Base-by-base conservation (phyloP, 2,329 filamentous ascomycete genomes). In the Penicillium digitatum region DNA sequence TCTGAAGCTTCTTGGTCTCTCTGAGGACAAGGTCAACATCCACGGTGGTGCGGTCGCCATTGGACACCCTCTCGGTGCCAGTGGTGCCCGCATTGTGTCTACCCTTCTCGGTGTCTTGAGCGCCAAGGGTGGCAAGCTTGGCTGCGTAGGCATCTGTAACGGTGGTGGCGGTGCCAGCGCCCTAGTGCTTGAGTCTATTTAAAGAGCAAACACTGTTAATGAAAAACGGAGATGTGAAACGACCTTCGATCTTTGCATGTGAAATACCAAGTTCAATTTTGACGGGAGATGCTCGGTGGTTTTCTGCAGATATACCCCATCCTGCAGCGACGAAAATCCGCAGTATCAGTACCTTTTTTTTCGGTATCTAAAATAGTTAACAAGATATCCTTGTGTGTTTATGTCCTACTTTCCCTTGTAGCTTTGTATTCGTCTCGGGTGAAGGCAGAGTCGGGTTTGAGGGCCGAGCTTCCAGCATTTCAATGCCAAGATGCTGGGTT, bases 21-120 rank as follows among this genome's bases (percentile, higher is more conserved):
- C 81, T 61, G 82, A 89, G 62, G 89, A 92, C 57, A 95, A 91
- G 78, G 92, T 99, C 72, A 99, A 99, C 78, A 80, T 97, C 54
- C 93, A 91, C 70, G 94, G 94, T 70, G 94, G 94, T 72, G 89
- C 94, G 52, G 94, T 99, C 59, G 94, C 94, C 68, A 88, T 99
- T 57, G 94, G 94, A 52, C 94, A 99, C 78, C 92, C 94, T 50
- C 85, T 99, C 24, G 94, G 94, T 69, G 90, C 88, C 72, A 96
- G 90, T 29, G 94, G 94, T 67, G 94, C 94, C 56, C 88, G 94
- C 71, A 96, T 99, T 69, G 82, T 96, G 66, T 88, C 91, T 45
- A 99, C 94, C 16, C 77, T 99, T 63, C 84, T 95, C 52, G 88
- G 90, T 60, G 93, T 97, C 34, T 79, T 99, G 69, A 88, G 84